Base-by-base conservation (phyloP, 768 basidiomycete genomes). In the Tulasnella calospora region DNA sequence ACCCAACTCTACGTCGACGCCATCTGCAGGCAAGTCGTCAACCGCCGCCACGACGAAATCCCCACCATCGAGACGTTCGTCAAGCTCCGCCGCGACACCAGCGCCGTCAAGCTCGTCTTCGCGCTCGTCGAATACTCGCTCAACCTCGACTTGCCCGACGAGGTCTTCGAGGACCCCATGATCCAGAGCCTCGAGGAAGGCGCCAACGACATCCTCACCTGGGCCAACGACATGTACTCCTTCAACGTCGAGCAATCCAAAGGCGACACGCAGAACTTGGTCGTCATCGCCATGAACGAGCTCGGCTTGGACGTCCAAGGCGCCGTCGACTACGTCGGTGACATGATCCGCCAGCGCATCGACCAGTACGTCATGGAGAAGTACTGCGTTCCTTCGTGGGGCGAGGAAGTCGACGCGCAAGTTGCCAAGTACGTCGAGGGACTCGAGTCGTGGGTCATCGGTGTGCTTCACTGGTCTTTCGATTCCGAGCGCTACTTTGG, bases 141-240 rank as follows among this genome's bases (percentile, higher is more conserved):
- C 82, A 89, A 92, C 82, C 88, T 94, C 70, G 86, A 92, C 82
- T 89, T 94, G 76, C 94, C 94, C 2, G 92, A 93, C 83, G 90
- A 91, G 81, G 92, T 94, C 77, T 92, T 93, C 89, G 89, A 92
- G 21, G 90, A 94, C 82, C 91, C 91, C 27, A 84, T 89, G 76
- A 86, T 95, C 77, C 86, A 85, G 74, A 88, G 86, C 81, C 87
- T 95, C 35, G 91, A 90, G 44, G 91, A 94, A 84, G 91, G 92
- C 19, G 87, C 92, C 51, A 94, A 94, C 80, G 94, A 94, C 83
- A 87, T 94, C 77, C 92, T 94, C 81, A 91, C 93, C 57, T 94
- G 92, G 92, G 93, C 92, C 27, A 94, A 94, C 82, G 93, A 94
- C 84, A 89, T 94, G 82, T 94, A 93, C 84, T 94, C 93, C 30